A percentile compares a stretch with the other conserved stretches of the same genome.
Conservation (phyloP, 768 basidiomycete genomes). For the Auricularia auricula-judae region DNA sequence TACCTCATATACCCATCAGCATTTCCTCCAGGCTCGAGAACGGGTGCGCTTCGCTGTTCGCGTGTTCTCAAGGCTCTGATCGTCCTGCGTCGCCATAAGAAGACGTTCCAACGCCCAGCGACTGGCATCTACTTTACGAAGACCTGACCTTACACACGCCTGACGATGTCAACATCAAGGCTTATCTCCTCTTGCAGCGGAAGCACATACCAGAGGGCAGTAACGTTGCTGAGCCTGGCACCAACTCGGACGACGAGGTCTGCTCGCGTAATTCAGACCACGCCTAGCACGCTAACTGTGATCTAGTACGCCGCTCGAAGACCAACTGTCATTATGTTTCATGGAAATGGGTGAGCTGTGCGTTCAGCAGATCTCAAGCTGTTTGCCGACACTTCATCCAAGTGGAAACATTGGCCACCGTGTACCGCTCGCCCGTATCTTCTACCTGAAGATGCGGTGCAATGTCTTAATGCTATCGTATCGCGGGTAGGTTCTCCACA, state of each 20-base stretch:
- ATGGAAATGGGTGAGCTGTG: slow-evolving; percentile 34
- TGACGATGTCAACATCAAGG: slow-evolving; percentile 61
- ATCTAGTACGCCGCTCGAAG: slow-evolving; percentile 35
- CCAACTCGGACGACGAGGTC: slow-evolving; percentile 48
- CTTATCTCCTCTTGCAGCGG: slow-evolving; percentile 65
- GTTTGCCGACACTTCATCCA: slow-evolving; percentile 23
- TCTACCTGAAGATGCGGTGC: slow-evolving; percentile 73
- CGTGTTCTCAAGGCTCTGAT: not conserved
- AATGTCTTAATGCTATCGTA: slow-evolving; percentile 95
- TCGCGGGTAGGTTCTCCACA: slow-evolving; percentile 50
- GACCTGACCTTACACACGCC: slow-evolving; percentile 60
- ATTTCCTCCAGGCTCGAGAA: slow-evolving; percentile 69
- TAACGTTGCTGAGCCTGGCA: slow-evolving; percentile 20
- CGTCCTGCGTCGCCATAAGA: not conserved
- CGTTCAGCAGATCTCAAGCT: not conserved
- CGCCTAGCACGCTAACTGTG: not conserved
- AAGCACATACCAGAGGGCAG: slow-evolving; percentile 30
- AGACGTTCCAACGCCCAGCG: slow-evolving; percentile 65
- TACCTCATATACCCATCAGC: slow-evolving; percentile 86
- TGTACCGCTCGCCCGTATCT: slow-evolving; percentile 75
- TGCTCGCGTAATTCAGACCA: slow-evolving; percentile 6
- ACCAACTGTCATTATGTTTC: slow-evolving; percentile 88
- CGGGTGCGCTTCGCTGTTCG: slow-evolving; percentile 32
- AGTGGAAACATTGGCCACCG: slow-evolving; percentile 84
- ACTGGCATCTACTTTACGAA: slow-evolving; percentile 64